Base-by-base conservation (phyloP, 2,329 filamentous ascomycete species). In the Verticillium klebahnii region DNA sequence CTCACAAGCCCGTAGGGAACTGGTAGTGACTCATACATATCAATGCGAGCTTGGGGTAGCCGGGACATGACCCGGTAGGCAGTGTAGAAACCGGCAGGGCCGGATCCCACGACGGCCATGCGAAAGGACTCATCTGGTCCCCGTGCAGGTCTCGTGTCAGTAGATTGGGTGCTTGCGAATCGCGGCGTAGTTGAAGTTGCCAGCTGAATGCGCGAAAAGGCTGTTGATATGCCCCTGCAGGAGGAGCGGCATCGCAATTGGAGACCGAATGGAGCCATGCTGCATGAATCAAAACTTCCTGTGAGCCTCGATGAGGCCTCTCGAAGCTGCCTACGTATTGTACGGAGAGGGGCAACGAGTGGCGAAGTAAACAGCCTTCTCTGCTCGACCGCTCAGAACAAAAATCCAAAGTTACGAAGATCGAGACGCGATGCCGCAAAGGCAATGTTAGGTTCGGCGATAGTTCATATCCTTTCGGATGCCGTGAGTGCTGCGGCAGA, bases 21-120 rank as follows among this genome's bases (percentile, higher is more conserved):
- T 0, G 95, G 95, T 45, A 98, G 78, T 32, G 92, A 87, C 77
- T 99, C 95, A 72, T 96, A 99, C 94, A 99, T 98, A 75, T 98
- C 94, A 25, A 99, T 84, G 58, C 85, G 83, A 0, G 89, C 88
- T 71, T 88, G 80, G 25, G 87, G 81, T 40, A 95, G 82, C 69
- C 88, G 91, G 60, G 85, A 85, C 82, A 98, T 89, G 61, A 97
- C 83, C 62, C 93, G 86, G 70, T 95, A 92, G 1, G 95, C 89
- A 0, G 94, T 91, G 73, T 99, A 99, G 80, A 98, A 99, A 2
- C 95, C 95, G 14, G 95, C 95, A 1, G 95, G 95, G 1, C 95
- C 95, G 32, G 95, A 97, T 59, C 94, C 95, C 68, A 98, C 86
- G 65, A 98, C 85, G 63, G 94, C 95, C 74, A 98, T 82, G 57